A percentile compares a stretch with the other conserved stretches of the same genome.
Conservation (phyloP, 129 eudicot species). For the Logfia minima region DNA sequence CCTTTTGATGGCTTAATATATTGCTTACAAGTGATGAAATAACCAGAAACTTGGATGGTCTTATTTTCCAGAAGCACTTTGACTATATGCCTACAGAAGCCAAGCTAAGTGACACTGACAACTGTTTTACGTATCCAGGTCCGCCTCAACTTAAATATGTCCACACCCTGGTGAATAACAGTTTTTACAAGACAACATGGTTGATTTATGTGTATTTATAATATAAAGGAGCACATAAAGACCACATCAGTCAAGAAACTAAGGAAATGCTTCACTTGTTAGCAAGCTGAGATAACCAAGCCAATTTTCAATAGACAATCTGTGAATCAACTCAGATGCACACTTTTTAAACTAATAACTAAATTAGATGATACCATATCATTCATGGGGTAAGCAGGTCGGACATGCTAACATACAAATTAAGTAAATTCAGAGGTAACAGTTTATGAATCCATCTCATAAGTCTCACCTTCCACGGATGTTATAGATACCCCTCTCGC, state of each 20-base stretch:
- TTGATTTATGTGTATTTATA: background rate
- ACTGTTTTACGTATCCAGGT: background rate
- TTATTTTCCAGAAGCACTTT: background rate
- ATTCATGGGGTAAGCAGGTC: slow-evolving; percentile 27
- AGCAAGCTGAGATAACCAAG: background rate
- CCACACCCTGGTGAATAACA: background rate
- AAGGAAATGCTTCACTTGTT: background rate
- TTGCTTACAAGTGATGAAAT: background rate
- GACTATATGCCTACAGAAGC: background rate
- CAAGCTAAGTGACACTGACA: background rate
- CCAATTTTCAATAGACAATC: background rate
- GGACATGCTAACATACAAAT: slow-evolving; percentile 28
- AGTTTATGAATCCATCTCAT: slow-evolving; percentile 15
- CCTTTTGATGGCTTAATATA: slow-evolving; percentile 4
- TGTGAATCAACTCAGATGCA: background rate
- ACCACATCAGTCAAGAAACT: background rate
- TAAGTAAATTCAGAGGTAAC: slow-evolving; percentile 11
- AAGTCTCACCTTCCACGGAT: slow-evolving; percentile 60
- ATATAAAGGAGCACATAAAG: background rate
- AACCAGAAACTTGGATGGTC: background rate
- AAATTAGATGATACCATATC: slow-evolving; percentile 27
- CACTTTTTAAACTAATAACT: slow-evolving; percentile 31
- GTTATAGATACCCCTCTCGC: slow-evolving; percentile 40
- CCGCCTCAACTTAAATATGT: background rate
- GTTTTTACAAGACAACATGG: background rate